Percentiles rank a stretch among this genome's conserved stretches.
Conservation (phyloP, 805 yeast species). For the Maudiozyma pseudohumilis region DNA sequence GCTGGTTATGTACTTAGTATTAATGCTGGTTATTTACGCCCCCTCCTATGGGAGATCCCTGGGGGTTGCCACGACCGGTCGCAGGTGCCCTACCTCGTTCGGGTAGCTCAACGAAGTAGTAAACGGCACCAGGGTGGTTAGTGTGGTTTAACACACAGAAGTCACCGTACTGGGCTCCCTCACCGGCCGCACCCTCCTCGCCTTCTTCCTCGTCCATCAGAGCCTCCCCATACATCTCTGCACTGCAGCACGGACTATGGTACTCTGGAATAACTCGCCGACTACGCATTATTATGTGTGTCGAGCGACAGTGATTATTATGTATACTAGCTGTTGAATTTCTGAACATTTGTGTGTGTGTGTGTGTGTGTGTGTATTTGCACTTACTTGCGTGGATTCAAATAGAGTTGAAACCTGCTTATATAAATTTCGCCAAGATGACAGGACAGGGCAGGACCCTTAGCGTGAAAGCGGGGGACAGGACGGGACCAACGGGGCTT, state of each 20-base stretch:
- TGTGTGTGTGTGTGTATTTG: too few relatives aligned
- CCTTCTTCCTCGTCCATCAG: neutral
- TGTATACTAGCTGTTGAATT: slow-evolving; percentile 3
- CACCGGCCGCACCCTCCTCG: neutral
- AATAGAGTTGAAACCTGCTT: too few relatives aligned
- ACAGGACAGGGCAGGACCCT: too few relatives aligned
- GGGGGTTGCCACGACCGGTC: too few relatives aligned
- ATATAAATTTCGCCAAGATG: too few relatives aligned
- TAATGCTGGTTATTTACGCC: neutral
- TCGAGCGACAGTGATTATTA: neutral
- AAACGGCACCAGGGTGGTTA: slow-evolving; percentile 11
- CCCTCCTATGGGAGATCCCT: too few relatives aligned
- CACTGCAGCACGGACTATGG: neutral
- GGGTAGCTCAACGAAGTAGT: slow-evolving; percentile 9
- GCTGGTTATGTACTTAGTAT: neutral
- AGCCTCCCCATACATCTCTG: neutral
- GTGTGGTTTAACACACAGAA: slow-evolving; percentile 8
- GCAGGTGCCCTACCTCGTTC: too few relatives aligned
- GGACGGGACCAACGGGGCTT: too few relatives aligned
- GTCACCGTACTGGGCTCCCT: slow-evolving; percentile 6
- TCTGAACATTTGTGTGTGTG: too few relatives aligned
- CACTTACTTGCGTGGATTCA: too few relatives aligned
- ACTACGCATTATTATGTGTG: slow-evolving; percentile 7
- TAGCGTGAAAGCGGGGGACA: too few relatives aligned
- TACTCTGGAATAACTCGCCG: slow-evolving; percentile 6